A percentile compares a stretch with the other conserved stretches of the same genome.
Conservation (phyloP, 129 eudicot genomes). For the Apium graveolens region DNA sequence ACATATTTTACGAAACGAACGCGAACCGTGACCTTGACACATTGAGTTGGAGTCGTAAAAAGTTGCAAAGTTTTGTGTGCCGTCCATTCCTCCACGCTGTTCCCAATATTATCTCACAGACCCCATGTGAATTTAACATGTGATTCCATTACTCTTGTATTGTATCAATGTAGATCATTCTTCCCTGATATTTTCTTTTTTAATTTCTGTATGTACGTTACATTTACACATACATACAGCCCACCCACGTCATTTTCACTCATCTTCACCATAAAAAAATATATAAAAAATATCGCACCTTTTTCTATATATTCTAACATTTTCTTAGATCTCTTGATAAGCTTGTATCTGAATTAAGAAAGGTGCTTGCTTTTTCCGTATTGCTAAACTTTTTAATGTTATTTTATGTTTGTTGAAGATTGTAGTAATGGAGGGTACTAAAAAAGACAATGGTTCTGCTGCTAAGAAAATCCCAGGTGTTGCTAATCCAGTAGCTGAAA, state of each 20-base stretch:
- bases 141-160: background rate
- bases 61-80: background rate
- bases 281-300: too few species aligned
- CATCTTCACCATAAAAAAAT: background rate
- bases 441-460: constrained; percentile 35
- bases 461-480: constrained; percentile 46
- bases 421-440: constrained; percentile 41
- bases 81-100: constrained; percentile 4
- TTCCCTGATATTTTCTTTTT: constrained; percentile 9
- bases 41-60: background rate
- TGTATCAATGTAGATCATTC: too few species aligned
- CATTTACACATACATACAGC: background rate
- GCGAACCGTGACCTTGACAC: too few species aligned
- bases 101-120: background rate
- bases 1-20: too few species aligned
- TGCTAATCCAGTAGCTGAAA: constrained; percentile 71
- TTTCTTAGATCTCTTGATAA: background rate
- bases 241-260: background rate
- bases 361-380: background rate
- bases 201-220: background rate
- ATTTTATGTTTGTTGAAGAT: background rate
- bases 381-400: background rate
- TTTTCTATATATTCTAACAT: background rate
- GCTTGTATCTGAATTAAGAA: background rate
- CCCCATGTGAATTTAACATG: constrained; percentile 6